Evolutionary conservation across 768 basidiomycete species (phyloP).

Genomic region (Boletus coccyginus): DNA sequence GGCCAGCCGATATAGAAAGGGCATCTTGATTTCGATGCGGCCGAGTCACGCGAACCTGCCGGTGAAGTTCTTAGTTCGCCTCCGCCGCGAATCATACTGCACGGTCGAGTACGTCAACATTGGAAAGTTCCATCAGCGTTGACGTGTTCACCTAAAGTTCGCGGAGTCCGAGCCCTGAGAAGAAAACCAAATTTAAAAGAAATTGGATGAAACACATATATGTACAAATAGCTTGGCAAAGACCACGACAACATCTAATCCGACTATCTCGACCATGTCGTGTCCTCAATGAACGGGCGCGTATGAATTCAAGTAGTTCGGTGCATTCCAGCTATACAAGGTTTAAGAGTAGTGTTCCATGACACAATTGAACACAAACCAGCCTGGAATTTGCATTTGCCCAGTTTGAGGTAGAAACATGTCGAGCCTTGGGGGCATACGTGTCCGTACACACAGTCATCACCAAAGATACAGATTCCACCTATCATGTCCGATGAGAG

Average conservation of each 20-base stretch:
- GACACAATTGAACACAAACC: slow-evolving; percentile 37
- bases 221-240: slow-evolving; percentile 31
- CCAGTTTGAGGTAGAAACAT: slow-evolving; percentile 53
- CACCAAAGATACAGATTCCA: slow-evolving; percentile 56
- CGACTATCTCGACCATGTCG: slow-evolving; percentile 14
- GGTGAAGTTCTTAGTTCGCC: slow-evolving; percentile 21
- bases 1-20: slow-evolving; percentile 36
- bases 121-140: slow-evolving; percentile 32
- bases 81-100: slow-evolving; percentile 26
- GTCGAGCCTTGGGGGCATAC: slow-evolving; percentile 43
- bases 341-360: slow-evolving; percentile 8
- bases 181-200: slow-evolving; percentile 18
- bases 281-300: slow-evolving; percentile 3
- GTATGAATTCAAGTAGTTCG: slow-evolving; percentile 21
- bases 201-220: slow-evolving; percentile 31
- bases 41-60: slow-evolving; percentile 28
- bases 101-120: slow-evolving; percentile 31
- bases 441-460: slow-evolving; percentile 48
- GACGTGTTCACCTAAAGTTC: slow-evolving; percentile 28
- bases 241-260: slow-evolving; percentile 6
- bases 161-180: slow-evolving; percentile 25
- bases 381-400: slow-evolving; percentile 61
- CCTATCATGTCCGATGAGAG: slow-evolving; percentile 34
- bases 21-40: slow-evolving; percentile 15
- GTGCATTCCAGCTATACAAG: slow-evolving; percentile 41